Base-by-base conservation (phyloP, 305 asterid genomes). In the Rubia peregrina region DNA sequence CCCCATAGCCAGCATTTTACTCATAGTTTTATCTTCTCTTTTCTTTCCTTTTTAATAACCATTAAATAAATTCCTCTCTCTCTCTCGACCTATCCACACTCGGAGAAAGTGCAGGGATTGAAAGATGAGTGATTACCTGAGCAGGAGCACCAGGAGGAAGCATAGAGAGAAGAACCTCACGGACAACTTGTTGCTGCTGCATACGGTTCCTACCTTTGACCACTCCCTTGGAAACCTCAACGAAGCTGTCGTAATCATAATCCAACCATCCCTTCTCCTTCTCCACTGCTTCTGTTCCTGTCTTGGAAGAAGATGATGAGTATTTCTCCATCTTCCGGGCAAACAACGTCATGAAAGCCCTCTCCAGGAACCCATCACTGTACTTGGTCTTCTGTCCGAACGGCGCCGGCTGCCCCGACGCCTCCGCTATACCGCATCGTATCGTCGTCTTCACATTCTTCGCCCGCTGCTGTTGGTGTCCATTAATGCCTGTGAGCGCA, bases 61-160 rank as follows among this genome's bases (percentile, higher is more conserved):
- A 30, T n/a, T n/a, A n/a, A n/a, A n/a, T n/a, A n/a, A n/a, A n/a
- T n/a, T n/a, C n/a, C n/a, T n/a, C n/a, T n/a, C n/a, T n/a, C n/a
- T n/a, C n/a, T n/a, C n/a, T n/a, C n/a, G n/a, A n/a, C n/a, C n/a
- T n/a, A n/a, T n/a, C n/a, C n/a, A n/a, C n/a, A n/a, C n/a, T 0
- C 1, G 6, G 14, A 49, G 16, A 51, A 51, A 14, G 26, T 19
- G 8, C 2, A 24, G 6, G 60, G 10, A n/a, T 53, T 53, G 60
- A 53, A 9, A 22, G 3, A 21, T 7, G 17, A 12, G 17, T 3
- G 10, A n/a, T 0, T 82, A 90, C 98, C 79, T 92, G 98, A 65
- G 88, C 92, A 73, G 98, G 98, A 57, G 97, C 98, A 36, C 94
- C 97, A 9, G 97, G 97, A 80, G 98, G 96, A 38, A 93, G 95